Conservation (phyloP, 768 basidiomycete species). For the Lyophyllum atratum region DNA sequence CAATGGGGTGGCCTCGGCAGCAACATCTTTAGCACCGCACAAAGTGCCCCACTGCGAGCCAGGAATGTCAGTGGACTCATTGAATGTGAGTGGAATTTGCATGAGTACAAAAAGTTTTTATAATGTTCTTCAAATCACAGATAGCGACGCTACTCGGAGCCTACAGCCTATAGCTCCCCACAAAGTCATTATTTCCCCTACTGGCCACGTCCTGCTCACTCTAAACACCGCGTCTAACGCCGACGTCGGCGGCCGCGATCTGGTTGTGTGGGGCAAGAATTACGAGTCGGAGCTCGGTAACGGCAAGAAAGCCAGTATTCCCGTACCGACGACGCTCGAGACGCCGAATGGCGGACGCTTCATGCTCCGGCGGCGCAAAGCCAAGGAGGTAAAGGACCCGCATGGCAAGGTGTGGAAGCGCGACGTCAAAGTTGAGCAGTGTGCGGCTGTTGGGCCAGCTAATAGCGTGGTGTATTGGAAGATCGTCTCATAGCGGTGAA, state of each 20-base stretch:
- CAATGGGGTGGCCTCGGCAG: slow-evolving; percentile 81
- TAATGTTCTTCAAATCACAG: no score
- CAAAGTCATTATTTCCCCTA: slow-evolving; percentile 66
- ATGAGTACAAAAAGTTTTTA: background rate
- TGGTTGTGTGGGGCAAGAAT: slow-evolving; percentile 75
- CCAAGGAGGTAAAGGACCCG: slow-evolving; percentile 58
- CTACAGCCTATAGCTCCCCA: slow-evolving; percentile 67
- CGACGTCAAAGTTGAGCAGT: slow-evolving; percentile 65
- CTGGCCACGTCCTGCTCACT: slow-evolving; percentile 75
- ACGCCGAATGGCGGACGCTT: slow-evolving; percentile 55
- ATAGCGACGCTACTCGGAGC: slow-evolving; percentile 60
- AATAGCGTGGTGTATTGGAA: slow-evolving; percentile 75
- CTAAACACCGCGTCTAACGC: slow-evolving; percentile 60
- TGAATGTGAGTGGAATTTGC: slow-evolving; percentile 67
- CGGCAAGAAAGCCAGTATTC: slow-evolving; percentile 63
- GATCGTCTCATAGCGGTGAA: slow-evolving; percentile 28
- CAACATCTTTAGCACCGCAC: slow-evolving; percentile 66
- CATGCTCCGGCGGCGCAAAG: slow-evolving; percentile 54
- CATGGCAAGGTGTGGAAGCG: slow-evolving; percentile 61
- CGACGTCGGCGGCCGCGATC: slow-evolving; percentile 61
- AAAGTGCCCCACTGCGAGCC: slow-evolving; percentile 68
- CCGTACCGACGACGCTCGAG: slow-evolving; percentile 54
- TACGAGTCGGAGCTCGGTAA: slow-evolving; percentile 76
- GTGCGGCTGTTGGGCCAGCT: slow-evolving; percentile 60
- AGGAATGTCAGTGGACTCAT: slow-evolving; percentile 80